phyloP scores from a whole-genome alignment of 352 stramenopile genomes.

The Peronosclerospora sorghi region DNA sequence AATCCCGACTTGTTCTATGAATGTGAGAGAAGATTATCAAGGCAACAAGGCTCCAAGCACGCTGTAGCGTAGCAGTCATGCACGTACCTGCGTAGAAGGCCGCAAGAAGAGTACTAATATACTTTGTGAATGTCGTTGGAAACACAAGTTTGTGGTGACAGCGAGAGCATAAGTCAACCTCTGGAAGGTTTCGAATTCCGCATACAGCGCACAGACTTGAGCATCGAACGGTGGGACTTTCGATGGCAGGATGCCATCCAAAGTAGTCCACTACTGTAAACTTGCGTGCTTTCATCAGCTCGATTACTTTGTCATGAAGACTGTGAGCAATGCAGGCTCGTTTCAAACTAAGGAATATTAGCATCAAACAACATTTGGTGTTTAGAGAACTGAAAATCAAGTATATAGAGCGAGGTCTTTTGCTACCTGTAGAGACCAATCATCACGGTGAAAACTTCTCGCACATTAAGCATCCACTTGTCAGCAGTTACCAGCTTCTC shows the following conservation, averaged over 20 bases:
- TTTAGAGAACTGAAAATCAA: no score
- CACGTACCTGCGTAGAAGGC: constrained; percentile 60
- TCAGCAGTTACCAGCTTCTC: constrained; percentile 44
- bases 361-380: background rate
- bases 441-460: constrained; percentile 68
- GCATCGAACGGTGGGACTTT: constrained; percentile 57
- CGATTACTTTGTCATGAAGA: constrained; percentile 35
- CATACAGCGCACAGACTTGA: constrained; percentile 66
- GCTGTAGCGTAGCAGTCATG: background rate
- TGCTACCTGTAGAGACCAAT: constrained; percentile 63
- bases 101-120: constrained; percentile 54
- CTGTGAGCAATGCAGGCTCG: constrained; percentile 48
- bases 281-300: constrained; percentile 47
- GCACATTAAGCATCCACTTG: constrained; percentile 46
- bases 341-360: constrained; percentile 32
- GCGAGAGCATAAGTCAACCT: constrained; percentile 35
- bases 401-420: no score
- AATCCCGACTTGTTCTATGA: constrained; percentile 59
- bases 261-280: constrained; percentile 66
- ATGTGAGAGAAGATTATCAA: background rate
- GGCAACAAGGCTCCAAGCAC: background rate
- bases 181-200: constrained; percentile 61
- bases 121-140: constrained; percentile 69
- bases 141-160: constrained; percentile 60
- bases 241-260: constrained; percentile 70